A percentile compares a stretch with the other conserved stretches of the same genome.
phyloP scores from a whole-genome alignment of 208 protist genomes.

The Balamuthia mandrillaris region DNA sequence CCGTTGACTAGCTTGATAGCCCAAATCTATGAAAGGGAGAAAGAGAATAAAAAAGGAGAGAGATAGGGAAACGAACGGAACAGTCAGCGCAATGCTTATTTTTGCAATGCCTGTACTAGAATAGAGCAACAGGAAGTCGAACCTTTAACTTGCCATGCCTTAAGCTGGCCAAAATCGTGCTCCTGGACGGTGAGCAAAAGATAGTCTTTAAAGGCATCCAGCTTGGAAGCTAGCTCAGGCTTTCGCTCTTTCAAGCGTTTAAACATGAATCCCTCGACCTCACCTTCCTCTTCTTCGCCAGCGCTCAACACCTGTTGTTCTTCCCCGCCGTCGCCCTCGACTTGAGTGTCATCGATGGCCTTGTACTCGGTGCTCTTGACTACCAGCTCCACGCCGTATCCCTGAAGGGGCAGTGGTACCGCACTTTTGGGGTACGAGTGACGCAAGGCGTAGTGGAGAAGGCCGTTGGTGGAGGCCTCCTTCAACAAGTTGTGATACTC shows the following conservation, averaged over 20 bases:
- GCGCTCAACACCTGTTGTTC: background rate
- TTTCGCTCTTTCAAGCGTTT: slow-evolving; percentile 38
- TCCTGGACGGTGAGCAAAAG: slow-evolving; percentile 15
- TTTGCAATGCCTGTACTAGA: too few relatives aligned
- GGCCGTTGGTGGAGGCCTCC: background rate
- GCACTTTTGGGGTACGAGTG: background rate
- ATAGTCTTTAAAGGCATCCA: slow-evolving; percentile 48
- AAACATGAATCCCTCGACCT: slow-evolving; percentile 56
- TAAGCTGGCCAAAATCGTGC: slow-evolving; percentile 49
- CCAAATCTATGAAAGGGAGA: slow-evolving; percentile 56
- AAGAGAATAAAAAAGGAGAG: too few relatives aligned
- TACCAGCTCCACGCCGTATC: slow-evolving; percentile 90
- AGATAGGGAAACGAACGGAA: too few relatives aligned
- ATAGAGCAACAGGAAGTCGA: too few relatives aligned
- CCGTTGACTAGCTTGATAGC: slow-evolving; percentile 60
- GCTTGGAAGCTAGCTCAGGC: slow-evolving; percentile 48
- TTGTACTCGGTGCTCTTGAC: slow-evolving; percentile 96
- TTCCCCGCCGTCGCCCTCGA: background rate
- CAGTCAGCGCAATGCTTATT: too few relatives aligned
- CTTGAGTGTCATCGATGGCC: slow-evolving; percentile 80
- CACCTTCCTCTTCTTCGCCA: slow-evolving; percentile 3
- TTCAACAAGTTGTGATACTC: background rate
- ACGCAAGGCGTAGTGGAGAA: too few relatives aligned
- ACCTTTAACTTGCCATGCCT: slow-evolving; percentile 65
- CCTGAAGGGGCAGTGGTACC: slow-evolving; percentile 76